Base-by-base conservation (phyloP, 768 basidiomycete genomes). In the Tephrocybe sp. region DNA sequence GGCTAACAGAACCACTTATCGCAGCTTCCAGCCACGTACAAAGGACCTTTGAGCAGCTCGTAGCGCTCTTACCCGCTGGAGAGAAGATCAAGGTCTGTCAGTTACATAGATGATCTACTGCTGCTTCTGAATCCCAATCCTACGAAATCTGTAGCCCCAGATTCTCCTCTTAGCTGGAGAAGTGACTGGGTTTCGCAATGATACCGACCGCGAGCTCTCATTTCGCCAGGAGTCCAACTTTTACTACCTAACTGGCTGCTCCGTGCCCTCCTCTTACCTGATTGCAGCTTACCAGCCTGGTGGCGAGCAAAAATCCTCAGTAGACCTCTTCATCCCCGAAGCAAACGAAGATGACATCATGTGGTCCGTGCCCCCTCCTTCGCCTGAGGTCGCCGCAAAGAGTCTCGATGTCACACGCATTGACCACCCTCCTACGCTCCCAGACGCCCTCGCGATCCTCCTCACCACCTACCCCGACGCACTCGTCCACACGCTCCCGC, bases 301-400 rank as follows among this genome's bases (percentile, higher is more conserved):
- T 17, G 76, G 74, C 17, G 69, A 68, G 3, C 61, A 62, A 8
- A 64, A 63, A 0, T 72, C 79, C 6, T 75, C 72, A 9, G 65
- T 81, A 6, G 79, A 83, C 6, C 74, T 98, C 31, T 93, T 89
- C 67, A 85, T 97, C 51, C 92, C 92, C 1, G 77, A 87, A 48
- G 79, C 82, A 16, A 82, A 86, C 45, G 72, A 83, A 3, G 82
- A 72, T 0, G 88, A 90, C 62, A 68, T 92, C 46, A 83, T 97
- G 84, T 98, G 95, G 95, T 87, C 85, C 5, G 83, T 89, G 2
- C 83, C 92, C 13, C 92, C 93, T 0, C 82, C 89, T 0, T 69
- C 86, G 0, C 67, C 81, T 14, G 75, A 80, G 26, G 83, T 82
- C 2, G 72, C 76, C 10, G 55, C 65, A 14, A 33, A 75, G 13